A percentile compares a stretch with the other conserved stretches of the same genome.
Conservation (phyloP, 176 grass and related monocot species). For the Cenchrus purpureus region DNA sequence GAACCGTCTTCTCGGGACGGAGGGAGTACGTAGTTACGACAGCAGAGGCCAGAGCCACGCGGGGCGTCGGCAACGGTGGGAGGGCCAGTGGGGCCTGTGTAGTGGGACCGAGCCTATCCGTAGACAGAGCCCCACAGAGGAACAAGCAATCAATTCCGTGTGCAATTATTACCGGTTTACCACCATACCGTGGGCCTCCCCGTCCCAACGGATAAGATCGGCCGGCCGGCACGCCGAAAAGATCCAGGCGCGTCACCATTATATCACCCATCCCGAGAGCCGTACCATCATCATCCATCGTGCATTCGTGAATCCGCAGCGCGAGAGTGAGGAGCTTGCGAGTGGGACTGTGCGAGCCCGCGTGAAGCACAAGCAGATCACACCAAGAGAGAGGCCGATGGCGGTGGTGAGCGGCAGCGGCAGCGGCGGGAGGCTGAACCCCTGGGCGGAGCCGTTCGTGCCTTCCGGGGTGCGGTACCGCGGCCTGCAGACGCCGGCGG, state of each 20-base stretch:
- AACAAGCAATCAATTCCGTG: neutral
- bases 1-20: too few relatives aligned
- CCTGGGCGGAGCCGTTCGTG: conserved; percentile 60
- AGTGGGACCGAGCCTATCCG: neutral
- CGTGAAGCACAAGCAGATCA: too few relatives aligned
- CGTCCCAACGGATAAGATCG: conserved; percentile 29
- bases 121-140: neutral
- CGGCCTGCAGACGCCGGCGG: neutral
- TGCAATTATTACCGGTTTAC: neutral
- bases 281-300: neutral
- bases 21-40: too few relatives aligned
- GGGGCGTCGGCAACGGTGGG: neutral
- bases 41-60: neutral
- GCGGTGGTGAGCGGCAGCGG: conserved; percentile 12
- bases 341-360: neutral
- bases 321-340: neutral
- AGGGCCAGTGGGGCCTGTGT: neutral
- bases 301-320: neutral
- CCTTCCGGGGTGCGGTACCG: conserved; percentile 41
- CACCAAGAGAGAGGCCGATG: conserved; percentile 12
- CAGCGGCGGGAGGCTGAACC: conserved; percentile 50
- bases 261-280: neutral
- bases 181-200: neutral
- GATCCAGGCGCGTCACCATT: conserved; percentile 7
- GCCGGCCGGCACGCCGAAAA: neutral